Percentiles rank a stretch among this genome's conserved stretches.
phyloP scores from a whole-genome alignment of 495 filamentous ascomycete genomes.

The Apiosordaria backusii region DNA sequence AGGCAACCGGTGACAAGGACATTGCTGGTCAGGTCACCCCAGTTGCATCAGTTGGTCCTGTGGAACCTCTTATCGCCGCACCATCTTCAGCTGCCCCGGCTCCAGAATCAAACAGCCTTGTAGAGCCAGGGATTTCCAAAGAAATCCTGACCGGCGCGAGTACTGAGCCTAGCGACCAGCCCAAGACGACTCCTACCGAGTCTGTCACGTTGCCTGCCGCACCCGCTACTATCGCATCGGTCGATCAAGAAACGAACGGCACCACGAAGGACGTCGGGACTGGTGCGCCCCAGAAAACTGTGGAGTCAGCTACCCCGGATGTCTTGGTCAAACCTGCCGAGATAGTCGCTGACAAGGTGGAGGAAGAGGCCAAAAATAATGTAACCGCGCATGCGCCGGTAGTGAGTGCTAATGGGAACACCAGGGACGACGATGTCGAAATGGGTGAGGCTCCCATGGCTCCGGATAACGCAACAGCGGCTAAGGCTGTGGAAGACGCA shows the following conservation, averaged over 20 bases:
- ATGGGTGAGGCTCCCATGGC: slow-evolving; percentile 19
- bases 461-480: slow-evolving; percentile 10
- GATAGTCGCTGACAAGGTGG: slow-evolving; percentile 1
- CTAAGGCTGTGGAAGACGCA: not conserved
- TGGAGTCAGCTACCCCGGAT: slow-evolving; percentile 13
- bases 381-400: slow-evolving; percentile 4
- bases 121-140: not conserved
- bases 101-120: not conserved
- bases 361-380: slow-evolving; percentile 10
- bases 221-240: too few relatives aligned
- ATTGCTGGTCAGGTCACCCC: not conserved
- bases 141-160: too few relatives aligned
- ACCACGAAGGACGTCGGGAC: slow-evolving; percentile 10
- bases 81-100: not conserved
- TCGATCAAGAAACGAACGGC: slow-evolving; percentile 7
- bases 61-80: not conserved
- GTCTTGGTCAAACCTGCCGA: slow-evolving; percentile 3
- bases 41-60: not conserved
- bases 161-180: too few relatives aligned
- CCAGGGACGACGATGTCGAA: slow-evolving; percentile 19
- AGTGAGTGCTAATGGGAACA: slow-evolving; percentile 9
- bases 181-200: too few relatives aligned
- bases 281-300: not conserved
- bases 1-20: not conserved
- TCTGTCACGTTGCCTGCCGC: not conserved